Evolutionary conservation across 108 stramenopile genomes (phyloP).

Genomic region (Cyclostephanos invisitatus): DNA sequence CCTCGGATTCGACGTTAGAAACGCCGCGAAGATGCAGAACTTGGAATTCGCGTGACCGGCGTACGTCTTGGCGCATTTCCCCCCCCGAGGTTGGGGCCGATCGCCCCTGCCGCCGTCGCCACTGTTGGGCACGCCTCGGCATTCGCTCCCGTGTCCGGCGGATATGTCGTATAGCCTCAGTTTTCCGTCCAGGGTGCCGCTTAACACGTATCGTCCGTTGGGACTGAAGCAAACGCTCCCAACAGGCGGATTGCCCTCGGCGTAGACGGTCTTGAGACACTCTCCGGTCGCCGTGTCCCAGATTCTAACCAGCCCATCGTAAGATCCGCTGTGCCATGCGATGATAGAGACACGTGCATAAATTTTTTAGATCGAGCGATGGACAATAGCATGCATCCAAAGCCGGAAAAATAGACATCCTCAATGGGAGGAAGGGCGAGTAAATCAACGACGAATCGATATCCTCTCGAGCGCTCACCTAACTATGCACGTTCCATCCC

Average conservation of each 20-base stretch:
- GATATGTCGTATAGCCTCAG: slow-evolving; percentile 83
- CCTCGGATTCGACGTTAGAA: slow-evolving; percentile 63
- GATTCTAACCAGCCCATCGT: slow-evolving; percentile 92
- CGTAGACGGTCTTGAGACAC: slow-evolving; percentile 94
- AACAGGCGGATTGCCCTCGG: slow-evolving; percentile 88
- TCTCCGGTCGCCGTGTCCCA: slow-evolving; percentile 96
- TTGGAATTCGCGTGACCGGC: slow-evolving; percentile 56
- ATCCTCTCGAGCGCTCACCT: slow-evolving; percentile 2
- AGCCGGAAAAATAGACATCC: no score
- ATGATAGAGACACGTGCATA: not conserved
- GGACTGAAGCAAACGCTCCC: slow-evolving; percentile 83
- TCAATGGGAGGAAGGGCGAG: not conserved
- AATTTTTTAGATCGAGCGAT: no score
- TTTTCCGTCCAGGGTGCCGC: slow-evolving; percentile 78
- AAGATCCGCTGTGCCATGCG: slow-evolving; percentile 46
- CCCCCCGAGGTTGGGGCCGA: slow-evolving; percentile 25
- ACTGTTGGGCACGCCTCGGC: slow-evolving; percentile 36
- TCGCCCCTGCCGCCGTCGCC: slow-evolving; percentile 21
- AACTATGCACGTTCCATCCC: slow-evolving; percentile 86
- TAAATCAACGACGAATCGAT: not conserved
- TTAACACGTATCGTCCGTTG: slow-evolving; percentile 89
- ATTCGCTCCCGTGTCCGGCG: slow-evolving; percentile 2
- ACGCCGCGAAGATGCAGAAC: slow-evolving; percentile 78
- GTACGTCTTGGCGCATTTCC: slow-evolving; percentile 60
- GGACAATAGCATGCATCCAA: no score